Base-by-base conservation (phyloP, 2,329 filamentous ascomycete species). In the Rutstroemia sp. region DNA sequence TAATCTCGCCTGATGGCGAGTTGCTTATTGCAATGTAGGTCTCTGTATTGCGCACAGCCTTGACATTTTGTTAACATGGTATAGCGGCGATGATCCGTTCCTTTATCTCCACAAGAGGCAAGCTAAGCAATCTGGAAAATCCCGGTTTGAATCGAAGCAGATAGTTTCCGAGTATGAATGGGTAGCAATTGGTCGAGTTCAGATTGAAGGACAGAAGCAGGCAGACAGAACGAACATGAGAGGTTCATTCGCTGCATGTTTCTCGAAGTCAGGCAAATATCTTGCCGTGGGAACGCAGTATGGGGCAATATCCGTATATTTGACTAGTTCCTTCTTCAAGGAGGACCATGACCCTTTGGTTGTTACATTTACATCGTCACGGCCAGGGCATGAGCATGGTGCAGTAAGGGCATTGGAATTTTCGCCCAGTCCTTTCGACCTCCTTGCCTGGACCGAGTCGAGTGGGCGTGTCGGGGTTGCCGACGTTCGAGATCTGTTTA, bases 371-470 rank as follows among this genome's bases (percentile, higher is more conserved):
- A 81, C 81, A 57, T 92, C 91, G 16, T 92, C 91, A 0, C 78
- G 89, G 59, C 82, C 89, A 0, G 62, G 58, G 27, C 40, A 21
- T 8, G 49, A 58, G 45, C 16, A 39, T 19, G 92, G 92, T 45
- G 91, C 92, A 34, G 84, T 97, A 53, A 82, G 94, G 60, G 89
- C 91, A 59, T 95, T 97, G 88, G 80, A 87, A 1, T 99, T 99
- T 69, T 91, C 89, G 4, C 92, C 92, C 0, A 88, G 88, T 1
- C 89, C 92, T 0, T 92, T 87, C 76, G 92, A 96, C 68, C 80
- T 99, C 17, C 75, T 99, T 42, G 88, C 95, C 6, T 97, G 94
- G 92, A 89, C 91, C 8, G 94, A 99, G 71, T 89, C 96, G 65
- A 86, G 88, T 60, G 88, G 86, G 3, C 78, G 84, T 56, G 77